phyloP scores from a whole-genome alignment of 1,284 basidiomycete genomes.

The Porogramme epimiltina region DNA sequence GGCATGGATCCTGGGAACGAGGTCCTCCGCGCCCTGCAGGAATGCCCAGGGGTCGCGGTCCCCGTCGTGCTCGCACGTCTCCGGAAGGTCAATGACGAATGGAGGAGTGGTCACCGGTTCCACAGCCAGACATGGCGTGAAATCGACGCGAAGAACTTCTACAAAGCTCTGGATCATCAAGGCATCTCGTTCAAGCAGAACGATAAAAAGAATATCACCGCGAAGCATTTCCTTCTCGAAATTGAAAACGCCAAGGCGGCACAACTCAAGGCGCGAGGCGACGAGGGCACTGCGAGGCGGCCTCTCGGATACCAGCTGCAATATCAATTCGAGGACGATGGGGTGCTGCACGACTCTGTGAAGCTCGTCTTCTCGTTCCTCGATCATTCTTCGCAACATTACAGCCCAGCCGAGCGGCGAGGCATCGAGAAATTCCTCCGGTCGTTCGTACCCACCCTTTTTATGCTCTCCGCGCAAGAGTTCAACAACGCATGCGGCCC shows the following conservation, averaged over 20 bases:
- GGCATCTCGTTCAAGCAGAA: constrained; percentile 93
- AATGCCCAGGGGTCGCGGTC: constrained; percentile 88
- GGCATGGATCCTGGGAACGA: constrained; percentile 83
- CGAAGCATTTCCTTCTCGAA: constrained; percentile 88
- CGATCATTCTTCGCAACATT: constrained; percentile 79
- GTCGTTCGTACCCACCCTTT: constrained; percentile 83
- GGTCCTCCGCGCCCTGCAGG: constrained; percentile 90
- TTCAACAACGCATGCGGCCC: constrained; percentile 77
- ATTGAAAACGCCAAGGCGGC: constrained; percentile 81
- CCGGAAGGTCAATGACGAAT: constrained; percentile 97
- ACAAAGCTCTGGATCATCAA: constrained; percentile 96
- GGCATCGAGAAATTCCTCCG: constrained; percentile 86
- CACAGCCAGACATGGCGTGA: constrained; percentile 99
- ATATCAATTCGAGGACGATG: constrained; percentile 78
- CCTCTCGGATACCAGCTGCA: constrained; percentile 72
- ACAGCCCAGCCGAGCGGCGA: constrained; percentile 79
- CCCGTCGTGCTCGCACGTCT: constrained; percentile 91
- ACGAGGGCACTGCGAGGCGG: constrained; percentile 31
- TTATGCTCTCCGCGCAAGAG: constrained; percentile 75
- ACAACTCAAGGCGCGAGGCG: constrained; percentile 55
- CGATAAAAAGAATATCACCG: constrained; percentile 95
- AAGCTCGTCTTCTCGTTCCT: constrained; percentile 91
- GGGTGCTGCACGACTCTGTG: constrained; percentile 85
- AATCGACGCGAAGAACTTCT: constrained; percentile 96
- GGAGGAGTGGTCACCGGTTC: constrained; percentile 92